Evolutionary conservation across 2,329 filamentous ascomycete genomes (phyloP), one percentile per base, ranked within the genome.

Genomic region (Xylariaceae sp.): DNA sequence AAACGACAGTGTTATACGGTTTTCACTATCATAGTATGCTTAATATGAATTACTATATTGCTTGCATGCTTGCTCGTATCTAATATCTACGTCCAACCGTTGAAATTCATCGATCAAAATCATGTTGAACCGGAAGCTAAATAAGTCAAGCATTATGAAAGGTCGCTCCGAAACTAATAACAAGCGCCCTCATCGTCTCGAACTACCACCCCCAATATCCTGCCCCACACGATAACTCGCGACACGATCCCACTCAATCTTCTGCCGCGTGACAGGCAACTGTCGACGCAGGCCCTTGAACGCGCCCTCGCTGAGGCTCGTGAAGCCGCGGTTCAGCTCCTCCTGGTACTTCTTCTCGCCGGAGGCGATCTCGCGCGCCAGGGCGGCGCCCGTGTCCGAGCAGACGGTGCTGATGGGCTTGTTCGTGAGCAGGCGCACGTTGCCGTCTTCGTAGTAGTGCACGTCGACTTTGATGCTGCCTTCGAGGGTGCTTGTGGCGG

Each of bases 221-320:
- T 91, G 88, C 30, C 89, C 89, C 67, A 96, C 79, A 62, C 91
- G 82, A 78, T 99, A 99, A 67, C 91, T 92, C 51, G 90, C 88
- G 66, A 99, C 90, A 80, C 96, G 97, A 75, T 99, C 93, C 94
- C 94, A 99, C 77, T 99, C 94, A 68, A 99, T 93, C 83, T 97
- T 97, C 80, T 99, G 94, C 72, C 94, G 87, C 63, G 94, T 99
- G 61, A 99, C 92, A 0, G 94, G 94, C 73, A 99, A 78, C 77
- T 97, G 94, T 76, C 94, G 85, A 71, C 94, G 85, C 73, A 99
- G 76, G 1, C 87, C 86, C 83, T 97, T 99, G 78, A 99, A 99
- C 0, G 92, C 90, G 8, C 92, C 93, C 77, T 99, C 94, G 71
- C 91, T 94, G 72, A 99, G 79, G 65, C 82, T 88, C 11, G 86